Evolutionary conservation across 495 filamentous ascomycete species (phyloP).

Genomic region (Xylaria venustula): DNA sequence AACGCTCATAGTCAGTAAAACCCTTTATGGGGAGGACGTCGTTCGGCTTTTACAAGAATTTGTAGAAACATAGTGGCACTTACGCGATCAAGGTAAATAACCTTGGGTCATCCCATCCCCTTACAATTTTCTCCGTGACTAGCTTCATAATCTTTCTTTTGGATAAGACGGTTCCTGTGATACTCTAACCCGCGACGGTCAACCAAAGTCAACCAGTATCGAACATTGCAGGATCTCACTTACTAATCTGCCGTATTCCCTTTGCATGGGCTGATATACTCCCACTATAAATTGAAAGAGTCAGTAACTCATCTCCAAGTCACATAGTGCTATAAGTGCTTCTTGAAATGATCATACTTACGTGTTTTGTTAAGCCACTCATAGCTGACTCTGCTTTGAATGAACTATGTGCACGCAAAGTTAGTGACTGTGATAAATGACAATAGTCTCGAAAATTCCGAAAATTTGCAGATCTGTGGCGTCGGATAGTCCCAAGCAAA

Average conservation of each 20-base stretch:
- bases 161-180: slow-evolving; percentile 73
- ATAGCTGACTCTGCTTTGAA: slow-evolving; percentile 69
- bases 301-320: neutral
- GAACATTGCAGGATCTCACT: neutral
- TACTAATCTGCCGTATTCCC: slow-evolving; percentile 59
- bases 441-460: neutral
- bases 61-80: neutral
- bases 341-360: neutral
- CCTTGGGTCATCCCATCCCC: slow-evolving; percentile 78
- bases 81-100: slow-evolving; percentile 73
- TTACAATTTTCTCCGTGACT: slow-evolving; percentile 62
- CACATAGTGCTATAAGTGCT: neutral
- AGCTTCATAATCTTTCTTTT: slow-evolving; percentile 74
- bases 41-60: neutral
- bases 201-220: neutral
- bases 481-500: neutral
- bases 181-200: slow-evolving; percentile 43
- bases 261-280: slow-evolving; percentile 77
- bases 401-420: slow-evolving; percentile 41
- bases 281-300: slow-evolving; percentile 13
- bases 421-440: neutral
- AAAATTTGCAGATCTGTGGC: neutral
- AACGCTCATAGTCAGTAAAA: neutral
- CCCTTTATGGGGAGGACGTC: neutral
- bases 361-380: slow-evolving; percentile 69